These are phyloP conservation scores for Basidiobolus meristosporus DNA, from an alignment of 371 early-diverging fungal genomes.

Conservation along the genomic window DNA sequence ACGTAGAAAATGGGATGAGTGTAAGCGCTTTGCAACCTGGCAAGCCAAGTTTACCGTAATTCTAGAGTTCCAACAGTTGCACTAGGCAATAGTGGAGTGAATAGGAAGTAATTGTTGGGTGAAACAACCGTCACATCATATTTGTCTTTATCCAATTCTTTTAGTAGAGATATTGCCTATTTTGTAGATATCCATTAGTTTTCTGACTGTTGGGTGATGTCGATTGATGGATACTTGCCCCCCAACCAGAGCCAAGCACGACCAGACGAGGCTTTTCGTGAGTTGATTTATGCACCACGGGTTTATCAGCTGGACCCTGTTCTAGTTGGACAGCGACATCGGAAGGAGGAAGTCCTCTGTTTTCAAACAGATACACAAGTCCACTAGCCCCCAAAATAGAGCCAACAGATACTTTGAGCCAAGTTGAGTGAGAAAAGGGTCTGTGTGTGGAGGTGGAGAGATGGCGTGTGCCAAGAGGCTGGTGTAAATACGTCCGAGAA, in stretches of 20 bases:
- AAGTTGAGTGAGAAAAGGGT: too few species aligned
- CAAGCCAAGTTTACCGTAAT: conserved; percentile 18
- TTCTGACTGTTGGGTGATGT: neutral
- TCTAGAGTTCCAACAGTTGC: conserved; percentile 72
- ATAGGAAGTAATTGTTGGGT: conserved; percentile 69
- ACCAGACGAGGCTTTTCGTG: conserved; percentile 51
- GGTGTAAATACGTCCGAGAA: too few species aligned
- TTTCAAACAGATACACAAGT: too few species aligned
- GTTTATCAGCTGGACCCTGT: neutral
- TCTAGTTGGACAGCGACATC: too few species aligned
- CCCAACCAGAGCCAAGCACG: conserved; percentile 68
- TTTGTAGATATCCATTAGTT: neutral
- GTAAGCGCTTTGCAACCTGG: neutral
- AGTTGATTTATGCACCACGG: neutral
- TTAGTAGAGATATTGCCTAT: conserved; percentile 31
- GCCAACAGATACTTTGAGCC: too few species aligned
- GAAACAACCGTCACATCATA: conserved; percentile 61
- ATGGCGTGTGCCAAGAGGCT: too few species aligned
- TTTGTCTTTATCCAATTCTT: conserved; percentile 33
- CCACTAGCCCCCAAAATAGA: too few species aligned
- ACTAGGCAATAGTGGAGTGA: conserved; percentile 63
- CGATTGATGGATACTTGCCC: conserved; percentile 11
- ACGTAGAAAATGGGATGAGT: neutral
- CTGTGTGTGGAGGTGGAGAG: too few species aligned
- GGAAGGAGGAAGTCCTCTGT: too few species aligned